Conservation (phyloP, 768 basidiomycete species). For the Cubamyces lactineus region DNA sequence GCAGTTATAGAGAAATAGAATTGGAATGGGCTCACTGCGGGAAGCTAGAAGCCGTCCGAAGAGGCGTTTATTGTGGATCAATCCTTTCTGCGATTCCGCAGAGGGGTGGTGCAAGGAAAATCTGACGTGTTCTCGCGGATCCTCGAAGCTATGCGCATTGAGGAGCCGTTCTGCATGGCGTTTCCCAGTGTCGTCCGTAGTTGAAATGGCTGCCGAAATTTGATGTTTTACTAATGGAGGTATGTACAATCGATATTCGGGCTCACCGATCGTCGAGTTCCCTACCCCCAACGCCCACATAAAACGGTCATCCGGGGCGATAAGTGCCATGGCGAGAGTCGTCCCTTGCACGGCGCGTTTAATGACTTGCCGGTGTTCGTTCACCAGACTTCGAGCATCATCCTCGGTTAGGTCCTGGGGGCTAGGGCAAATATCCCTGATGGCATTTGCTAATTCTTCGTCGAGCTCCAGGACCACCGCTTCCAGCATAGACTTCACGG, state of each 20-base stretch:
- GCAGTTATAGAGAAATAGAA: too few species aligned
- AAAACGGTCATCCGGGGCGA: slow-evolving; percentile 1
- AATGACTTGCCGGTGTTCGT: not conserved
- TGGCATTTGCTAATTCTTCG: not conserved
- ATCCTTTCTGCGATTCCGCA: not conserved
- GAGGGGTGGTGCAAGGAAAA: not conserved
- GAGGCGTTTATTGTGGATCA: too few species aligned
- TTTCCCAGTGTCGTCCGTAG: not conserved
- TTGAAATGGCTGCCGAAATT: not conserved
- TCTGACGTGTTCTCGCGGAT: not conserved
- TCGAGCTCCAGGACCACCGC: slow-evolving; percentile 7
- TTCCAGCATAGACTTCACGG: not conserved
- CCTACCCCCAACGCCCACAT: slow-evolving; percentile 7
- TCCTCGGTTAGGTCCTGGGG: not conserved
- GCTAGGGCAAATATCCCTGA: not conserved
- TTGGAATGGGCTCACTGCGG: not conserved
- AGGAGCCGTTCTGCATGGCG: not conserved
- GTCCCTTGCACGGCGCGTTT: not conserved
- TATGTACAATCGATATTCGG: too few species aligned
- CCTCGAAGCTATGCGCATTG: not conserved
- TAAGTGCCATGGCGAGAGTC: slow-evolving; percentile 6
- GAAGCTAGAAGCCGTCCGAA: too few species aligned
- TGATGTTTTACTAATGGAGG: too few species aligned
- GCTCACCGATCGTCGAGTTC: slow-evolving; percentile 5
- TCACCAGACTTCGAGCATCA: not conserved